Evolutionary conservation across 306 rosid species (phyloP).

Genomic region (Cicer pinnatifidum): DNA sequence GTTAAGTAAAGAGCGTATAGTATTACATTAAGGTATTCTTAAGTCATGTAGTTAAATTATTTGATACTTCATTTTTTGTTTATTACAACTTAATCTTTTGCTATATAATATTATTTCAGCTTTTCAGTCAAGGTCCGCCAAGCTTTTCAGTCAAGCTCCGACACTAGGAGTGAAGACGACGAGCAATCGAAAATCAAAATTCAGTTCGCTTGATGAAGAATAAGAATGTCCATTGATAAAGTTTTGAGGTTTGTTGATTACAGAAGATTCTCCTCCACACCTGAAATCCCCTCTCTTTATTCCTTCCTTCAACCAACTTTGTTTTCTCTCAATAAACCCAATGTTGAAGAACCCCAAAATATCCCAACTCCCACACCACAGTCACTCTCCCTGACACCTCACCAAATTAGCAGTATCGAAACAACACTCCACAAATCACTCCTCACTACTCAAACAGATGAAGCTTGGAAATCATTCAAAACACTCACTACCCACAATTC

Average conservation of each 20-base stretch:
- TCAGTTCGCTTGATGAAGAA: no score
- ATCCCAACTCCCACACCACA: constrained; percentile 52
- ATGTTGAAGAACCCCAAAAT: constrained; percentile 34
- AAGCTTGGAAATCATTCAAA: constrained; percentile 92
- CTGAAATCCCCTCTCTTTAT: constrained; percentile 67
- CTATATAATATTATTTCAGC: no score
- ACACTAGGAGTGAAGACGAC: background rate
- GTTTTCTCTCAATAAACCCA: constrained; percentile 58
- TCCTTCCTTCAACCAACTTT: constrained; percentile 90
- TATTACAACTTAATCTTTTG: no score
- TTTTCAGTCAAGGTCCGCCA: no score
- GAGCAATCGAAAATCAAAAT: background rate
- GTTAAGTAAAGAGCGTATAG: no score
- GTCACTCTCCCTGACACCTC: constrained; percentile 54
- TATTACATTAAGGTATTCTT: no score
- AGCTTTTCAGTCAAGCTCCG: no score
- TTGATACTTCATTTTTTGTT: no score
- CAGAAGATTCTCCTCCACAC: constrained; percentile 51
- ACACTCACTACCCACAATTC: constrained; percentile 62
- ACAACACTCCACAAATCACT: constrained; percentile 74
- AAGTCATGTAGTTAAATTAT: no score
- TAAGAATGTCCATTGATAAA: constrained; percentile 56
- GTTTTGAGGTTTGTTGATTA: constrained; percentile 41
- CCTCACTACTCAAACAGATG: constrained; percentile 59
- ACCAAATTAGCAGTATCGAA: constrained; percentile 54